Evolutionary conservation across 495 filamentous ascomycete species (phyloP).

Genomic region (Annulohypoxylon moriforme): DNA sequence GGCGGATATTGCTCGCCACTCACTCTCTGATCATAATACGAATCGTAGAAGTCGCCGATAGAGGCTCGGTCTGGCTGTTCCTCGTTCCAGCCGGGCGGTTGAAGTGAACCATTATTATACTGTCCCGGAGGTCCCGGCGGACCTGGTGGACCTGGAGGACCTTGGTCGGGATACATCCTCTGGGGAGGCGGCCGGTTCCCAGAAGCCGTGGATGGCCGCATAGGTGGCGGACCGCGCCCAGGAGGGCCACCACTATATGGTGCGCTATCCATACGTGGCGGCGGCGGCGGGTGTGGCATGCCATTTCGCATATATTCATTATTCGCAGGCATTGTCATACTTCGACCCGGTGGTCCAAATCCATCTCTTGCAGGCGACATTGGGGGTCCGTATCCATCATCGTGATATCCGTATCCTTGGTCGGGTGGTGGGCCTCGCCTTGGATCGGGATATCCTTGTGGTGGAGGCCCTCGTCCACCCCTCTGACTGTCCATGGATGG

Average conservation of each 20-base stretch:
- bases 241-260: slow-evolving; percentile 59
- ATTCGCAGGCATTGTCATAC: slow-evolving; percentile 66
- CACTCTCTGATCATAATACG: slow-evolving; percentile 61
- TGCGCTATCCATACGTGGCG: slow-evolving; percentile 50
- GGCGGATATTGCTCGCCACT: slow-evolving; percentile 50
- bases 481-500: slow-evolving; percentile 50
- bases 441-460: slow-evolving; percentile 56
- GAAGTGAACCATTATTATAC: slow-evolving; percentile 42
- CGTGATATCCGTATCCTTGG: slow-evolving; percentile 52
- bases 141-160: slow-evolving; percentile 42
- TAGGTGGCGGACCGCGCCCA: slow-evolving; percentile 57
- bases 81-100: slow-evolving; percentile 45
- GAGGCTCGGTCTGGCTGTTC: slow-evolving; percentile 49
- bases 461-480: slow-evolving; percentile 51
- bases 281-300: slow-evolving; percentile 47
- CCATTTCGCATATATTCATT: slow-evolving; percentile 53
- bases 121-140: slow-evolving; percentile 38
- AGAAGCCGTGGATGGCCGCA: slow-evolving; percentile 62
- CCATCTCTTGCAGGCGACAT: slow-evolving; percentile 46
- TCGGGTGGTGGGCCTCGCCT: slow-evolving; percentile 54
- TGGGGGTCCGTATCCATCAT: slow-evolving; percentile 50
- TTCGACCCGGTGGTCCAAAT: slow-evolving; percentile 58
- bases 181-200: slow-evolving; percentile 59
- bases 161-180: slow-evolving; percentile 58
- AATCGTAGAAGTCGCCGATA: slow-evolving; percentile 66